These are phyloP conservation scores for Collybia nuda DNA, from an alignment of 768 basidiomycete species.

Conservation along the genomic window DNA sequence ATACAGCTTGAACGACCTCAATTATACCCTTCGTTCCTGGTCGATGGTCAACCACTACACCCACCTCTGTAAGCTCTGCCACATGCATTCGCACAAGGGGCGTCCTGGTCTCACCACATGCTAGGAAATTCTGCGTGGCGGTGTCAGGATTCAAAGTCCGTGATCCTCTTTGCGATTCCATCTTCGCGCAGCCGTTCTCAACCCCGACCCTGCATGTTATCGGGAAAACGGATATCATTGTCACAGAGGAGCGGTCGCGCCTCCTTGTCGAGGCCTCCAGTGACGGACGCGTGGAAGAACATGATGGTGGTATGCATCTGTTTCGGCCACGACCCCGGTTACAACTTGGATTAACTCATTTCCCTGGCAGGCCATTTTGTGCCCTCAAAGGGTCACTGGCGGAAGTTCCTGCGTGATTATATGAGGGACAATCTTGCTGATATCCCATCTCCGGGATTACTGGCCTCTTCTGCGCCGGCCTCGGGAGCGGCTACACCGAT, in stretches of 20 bases:
- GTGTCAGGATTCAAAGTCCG: slow-evolving; percentile 68
- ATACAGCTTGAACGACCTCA: slow-evolving; percentile 43
- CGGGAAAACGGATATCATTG: slow-evolving; percentile 76
- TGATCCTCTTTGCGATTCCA: slow-evolving; percentile 44
- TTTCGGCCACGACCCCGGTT: not conserved
- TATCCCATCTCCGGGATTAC: slow-evolving; percentile 42
- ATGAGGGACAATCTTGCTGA: slow-evolving; percentile 49
- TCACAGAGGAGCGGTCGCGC: slow-evolving; percentile 66
- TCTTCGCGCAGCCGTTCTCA: slow-evolving; percentile 51
- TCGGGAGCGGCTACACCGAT: slow-evolving; percentile 52
- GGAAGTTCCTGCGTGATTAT: slow-evolving; percentile 71
- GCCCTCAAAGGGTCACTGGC: slow-evolving; percentile 76
- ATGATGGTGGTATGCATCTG: slow-evolving; percentile 70
- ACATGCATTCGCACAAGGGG: slow-evolving; percentile 2
- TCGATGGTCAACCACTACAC: slow-evolving; percentile 65
- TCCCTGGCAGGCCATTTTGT: slow-evolving; percentile 70
- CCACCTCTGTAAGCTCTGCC: slow-evolving; percentile 62
- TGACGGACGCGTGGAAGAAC: slow-evolving; percentile 66
- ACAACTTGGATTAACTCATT: not conserved
- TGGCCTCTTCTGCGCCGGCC: slow-evolving; percentile 30
- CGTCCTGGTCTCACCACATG: not conserved
- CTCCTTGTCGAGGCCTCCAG: slow-evolving; percentile 52
- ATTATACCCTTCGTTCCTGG: slow-evolving; percentile 56
- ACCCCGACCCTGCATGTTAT: slow-evolving; percentile 81
- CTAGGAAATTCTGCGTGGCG: slow-evolving; percentile 71